These are phyloP conservation scores for Megacollybia platyphylla DNA, from an alignment of 1,284 basidiomycete genomes.

Conservation along the genomic window DNA sequence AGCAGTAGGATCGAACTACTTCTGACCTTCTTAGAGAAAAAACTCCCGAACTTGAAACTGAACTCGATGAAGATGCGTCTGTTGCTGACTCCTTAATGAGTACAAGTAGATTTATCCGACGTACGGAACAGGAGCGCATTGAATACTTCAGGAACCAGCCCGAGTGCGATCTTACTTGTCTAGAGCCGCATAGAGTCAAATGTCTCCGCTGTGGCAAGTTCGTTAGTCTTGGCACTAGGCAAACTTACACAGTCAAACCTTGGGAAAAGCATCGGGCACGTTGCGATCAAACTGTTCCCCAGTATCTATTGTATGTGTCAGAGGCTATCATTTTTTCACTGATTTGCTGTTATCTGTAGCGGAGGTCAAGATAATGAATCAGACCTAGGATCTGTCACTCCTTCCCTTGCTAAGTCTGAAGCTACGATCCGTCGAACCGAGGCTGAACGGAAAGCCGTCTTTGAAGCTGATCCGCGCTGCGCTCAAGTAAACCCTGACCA, in stretches of 20 bases:
- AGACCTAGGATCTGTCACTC: conserved; percentile 14
- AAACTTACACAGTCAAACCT: conserved; percentile 39
- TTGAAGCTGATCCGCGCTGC: conserved; percentile 39
- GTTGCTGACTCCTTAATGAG: conserved; percentile 32
- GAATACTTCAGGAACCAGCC: conserved; percentile 48
- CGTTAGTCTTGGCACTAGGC: conserved; percentile 37
- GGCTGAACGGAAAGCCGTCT: conserved; percentile 31
- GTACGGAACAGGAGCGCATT: conserved; percentile 44
- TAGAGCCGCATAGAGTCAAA: conserved; percentile 39
- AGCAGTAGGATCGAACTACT: neutral
- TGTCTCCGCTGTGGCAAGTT: conserved; percentile 42
- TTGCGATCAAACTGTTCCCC: conserved; percentile 28
- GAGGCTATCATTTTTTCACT: neutral
- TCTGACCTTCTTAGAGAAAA: neutral
- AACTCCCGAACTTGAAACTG: conserved; percentile 17
- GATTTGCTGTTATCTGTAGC: neutral
- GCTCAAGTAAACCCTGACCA: conserved; percentile 34
- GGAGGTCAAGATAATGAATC: conserved; percentile 10
- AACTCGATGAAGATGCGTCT: conserved; percentile 30
- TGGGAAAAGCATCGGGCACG: conserved; percentile 44
- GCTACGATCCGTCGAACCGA: conserved; percentile 16
- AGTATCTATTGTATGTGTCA: conserved; percentile 4
- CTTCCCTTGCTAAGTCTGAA: conserved; percentile 8
- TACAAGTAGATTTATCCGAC: conserved; percentile 23
- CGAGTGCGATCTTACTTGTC: conserved; percentile 26